Percentiles rank a stretch among this genome's conserved stretches.
Evolutionary conservation across 306 rosid species (phyloP).

Genomic region (Cucumis cinereus): DNA sequence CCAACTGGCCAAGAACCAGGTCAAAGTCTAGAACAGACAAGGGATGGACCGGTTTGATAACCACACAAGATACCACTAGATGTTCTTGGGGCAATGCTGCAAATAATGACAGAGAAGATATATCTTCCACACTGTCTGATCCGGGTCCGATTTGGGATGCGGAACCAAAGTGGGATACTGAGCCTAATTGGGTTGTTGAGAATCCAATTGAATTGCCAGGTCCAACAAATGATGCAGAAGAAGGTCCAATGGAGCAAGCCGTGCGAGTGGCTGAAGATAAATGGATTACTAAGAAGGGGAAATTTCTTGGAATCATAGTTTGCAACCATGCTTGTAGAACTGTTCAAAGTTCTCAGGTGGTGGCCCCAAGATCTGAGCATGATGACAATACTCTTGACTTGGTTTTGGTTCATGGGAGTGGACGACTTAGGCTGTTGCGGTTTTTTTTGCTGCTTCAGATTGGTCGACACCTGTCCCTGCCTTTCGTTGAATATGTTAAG

Average conservation of each 20-base stretch:
- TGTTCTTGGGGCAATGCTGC: constrained; percentile 67
- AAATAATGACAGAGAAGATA: constrained; percentile 83
- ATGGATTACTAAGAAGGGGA: constrained; percentile 78
- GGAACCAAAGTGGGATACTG: constrained; percentile 94
- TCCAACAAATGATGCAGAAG: constrained; percentile 51
- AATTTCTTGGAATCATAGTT: constrained; percentile 77
- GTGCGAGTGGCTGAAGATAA: constrained; percentile 49
- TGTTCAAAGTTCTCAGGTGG: constrained; percentile 94
- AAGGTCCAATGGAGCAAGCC: constrained; percentile 44
- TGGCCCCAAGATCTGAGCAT: constrained; percentile 84
- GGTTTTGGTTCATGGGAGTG: constrained; percentile 82
- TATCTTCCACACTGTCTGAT: constrained; percentile 90
- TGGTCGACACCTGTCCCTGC: constrained; percentile 91
- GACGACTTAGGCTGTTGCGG: constrained; percentile 71
- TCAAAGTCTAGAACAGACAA: constrained; percentile 87
- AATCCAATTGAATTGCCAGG: constrained; percentile 89
- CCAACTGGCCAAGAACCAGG: constrained; percentile 97
- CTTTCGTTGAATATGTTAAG: constrained; percentile 90
- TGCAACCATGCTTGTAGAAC: constrained; percentile 97
- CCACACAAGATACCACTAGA: constrained; percentile 66
- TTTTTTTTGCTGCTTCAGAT: constrained; percentile 87
- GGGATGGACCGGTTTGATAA: constrained; percentile 83
- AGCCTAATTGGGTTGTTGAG: constrained; percentile 78
- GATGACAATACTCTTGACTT: constrained; percentile 78
- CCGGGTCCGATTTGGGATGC: constrained; percentile 99